phyloP scores from a whole-genome alignment of 2,329 filamentous ascomycete species.

The Fusarium decemcellulare region DNA sequence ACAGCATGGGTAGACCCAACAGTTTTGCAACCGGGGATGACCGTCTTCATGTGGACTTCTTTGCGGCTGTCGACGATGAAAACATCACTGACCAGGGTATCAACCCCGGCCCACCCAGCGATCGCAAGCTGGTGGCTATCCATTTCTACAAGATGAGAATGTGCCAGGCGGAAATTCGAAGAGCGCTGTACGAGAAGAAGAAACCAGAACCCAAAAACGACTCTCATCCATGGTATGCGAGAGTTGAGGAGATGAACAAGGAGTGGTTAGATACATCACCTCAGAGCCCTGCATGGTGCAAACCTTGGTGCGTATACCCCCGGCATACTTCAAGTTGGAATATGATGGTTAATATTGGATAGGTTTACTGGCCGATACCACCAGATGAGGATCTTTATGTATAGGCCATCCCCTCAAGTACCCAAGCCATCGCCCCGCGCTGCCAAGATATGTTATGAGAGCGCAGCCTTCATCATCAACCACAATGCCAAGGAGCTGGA shows the following conservation, averaged over 20 bases:
- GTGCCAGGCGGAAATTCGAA: conserved; percentile 88
- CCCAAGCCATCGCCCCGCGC: conserved; percentile 86
- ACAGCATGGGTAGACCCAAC: conserved; percentile 89
- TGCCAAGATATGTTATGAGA: conserved; percentile 86
- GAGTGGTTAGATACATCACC: conserved; percentile 86
- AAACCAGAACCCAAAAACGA: conserved; percentile 82
- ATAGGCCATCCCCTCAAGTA: conserved; percentile 92
- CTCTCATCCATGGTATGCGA: conserved; percentile 86
- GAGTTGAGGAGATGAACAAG: conserved; percentile 84
- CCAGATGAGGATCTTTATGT: conserved; percentile 89
- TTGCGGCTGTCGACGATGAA: conserved; percentile 84
- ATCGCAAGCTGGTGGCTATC: conserved; percentile 90
- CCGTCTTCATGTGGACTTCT: conserved; percentile 88
- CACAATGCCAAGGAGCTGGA: conserved; percentile 86
- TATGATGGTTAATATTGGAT: conserved; percentile 17
- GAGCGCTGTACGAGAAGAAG: conserved; percentile 89
- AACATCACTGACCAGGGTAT: conserved; percentile 87
- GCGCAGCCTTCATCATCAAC: conserved; percentile 84
- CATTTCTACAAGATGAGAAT: conserved; percentile 95
- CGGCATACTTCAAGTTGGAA: background rate
- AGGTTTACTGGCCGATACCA: conserved; percentile 82
- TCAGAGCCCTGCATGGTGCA: conserved; percentile 78
- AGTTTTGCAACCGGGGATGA: conserved; percentile 88
- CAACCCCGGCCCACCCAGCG: conserved; percentile 76
- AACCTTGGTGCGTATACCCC: conserved; percentile 77